Base-by-base conservation (phyloP, 2,329 filamentous ascomycete species). In the Whalleya microplaca region DNA sequence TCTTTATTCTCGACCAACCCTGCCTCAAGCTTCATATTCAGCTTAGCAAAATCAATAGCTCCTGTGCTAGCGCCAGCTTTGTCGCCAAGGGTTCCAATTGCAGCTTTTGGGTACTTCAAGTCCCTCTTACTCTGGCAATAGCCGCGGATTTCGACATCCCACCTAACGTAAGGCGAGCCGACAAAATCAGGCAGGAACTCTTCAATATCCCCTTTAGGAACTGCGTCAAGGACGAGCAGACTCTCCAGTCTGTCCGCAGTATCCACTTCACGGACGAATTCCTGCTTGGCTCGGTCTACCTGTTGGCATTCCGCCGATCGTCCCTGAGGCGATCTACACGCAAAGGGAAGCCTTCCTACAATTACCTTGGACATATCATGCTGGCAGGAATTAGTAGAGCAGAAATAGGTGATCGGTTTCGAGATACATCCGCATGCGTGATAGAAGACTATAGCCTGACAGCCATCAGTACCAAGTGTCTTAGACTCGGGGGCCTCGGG, bases 391-490 rank as follows among this genome's bases (percentile, higher is more conserved):
- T 45, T 50, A 5, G 14, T 21, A 23, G 18, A 29, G 32, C 59
- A 61, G 19, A 62, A 58, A 29, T 56, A 60, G 23, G 61, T 47
- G 3, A 59, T 9, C 10, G 50, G 45, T 9, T 55, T 45, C 0
- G 45, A 51, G 20, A 41, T 53, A 29, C 66, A 69, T 2, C 66
- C 66, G 21, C 66, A 69, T 2, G 48, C 27, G 45, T 68, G 54
- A 41, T 58, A 68, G 12, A 65, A 59, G 10, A 55, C 50, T 2
- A 65, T 48, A 2, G 57, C 61, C 10, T 60, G 56, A 42, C 65
- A 69, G 46, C 14, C 32, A 16, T 37, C 10, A 12, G 32, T 14
- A 2, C 7, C 7, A 12, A 4, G 16, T 14, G 27, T 32, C 27
- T 12, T 37, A 12, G 23, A 12, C 16, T 43, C 29, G 23, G 9